Evolutionary conservation across 306 rosid genomes (phyloP).

Genomic region (Sphenostylis stenocarpa): DNA sequence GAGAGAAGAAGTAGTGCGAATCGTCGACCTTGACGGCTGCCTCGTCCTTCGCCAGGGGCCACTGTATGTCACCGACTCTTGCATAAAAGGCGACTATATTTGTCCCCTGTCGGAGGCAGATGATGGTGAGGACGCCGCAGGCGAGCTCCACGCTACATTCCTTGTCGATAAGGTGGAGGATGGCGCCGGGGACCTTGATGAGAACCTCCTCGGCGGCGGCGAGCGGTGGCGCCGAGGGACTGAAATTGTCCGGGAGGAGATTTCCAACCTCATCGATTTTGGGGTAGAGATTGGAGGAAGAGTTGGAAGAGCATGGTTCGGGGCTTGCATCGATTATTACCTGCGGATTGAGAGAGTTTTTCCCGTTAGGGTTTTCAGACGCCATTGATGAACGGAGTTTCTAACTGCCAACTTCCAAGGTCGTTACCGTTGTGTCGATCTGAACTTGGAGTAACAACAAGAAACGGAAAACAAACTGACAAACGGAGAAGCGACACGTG

Average conservation of each 20-base stretch:
- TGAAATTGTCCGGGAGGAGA: slow-evolving; percentile 41
- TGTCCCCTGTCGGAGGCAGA: slow-evolving; percentile 52
- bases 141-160: slow-evolving; percentile 84
- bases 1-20: slow-evolving; percentile 79
- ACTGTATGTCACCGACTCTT: slow-evolving; percentile 66
- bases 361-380: slow-evolving; percentile 31
- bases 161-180: slow-evolving; percentile 77
- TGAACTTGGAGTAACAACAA: neutral
- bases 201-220: slow-evolving; percentile 56
- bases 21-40: slow-evolving; percentile 77
- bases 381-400: slow-evolving; percentile 43
- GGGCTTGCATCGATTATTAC: slow-evolving; percentile 34
- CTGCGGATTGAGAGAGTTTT: slow-evolving; percentile 45
- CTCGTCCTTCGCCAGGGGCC: slow-evolving; percentile 80
- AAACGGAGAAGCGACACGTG: slow-evolving; percentile 22
- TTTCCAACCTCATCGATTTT: slow-evolving; percentile 42
- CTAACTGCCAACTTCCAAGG: neutral
- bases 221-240: slow-evolving; percentile 48
- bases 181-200: slow-evolving; percentile 76
- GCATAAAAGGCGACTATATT: slow-evolving; percentile 59
- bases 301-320: slow-evolving; percentile 22
- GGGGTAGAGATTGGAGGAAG: slow-evolving; percentile 56
- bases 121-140: slow-evolving; percentile 59
- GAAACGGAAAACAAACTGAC: neutral
- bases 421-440: neutral